phyloP scores from a whole-genome alignment of 2,329 filamentous ascomycete genomes.

The Aureobasidium sp. region DNA sequence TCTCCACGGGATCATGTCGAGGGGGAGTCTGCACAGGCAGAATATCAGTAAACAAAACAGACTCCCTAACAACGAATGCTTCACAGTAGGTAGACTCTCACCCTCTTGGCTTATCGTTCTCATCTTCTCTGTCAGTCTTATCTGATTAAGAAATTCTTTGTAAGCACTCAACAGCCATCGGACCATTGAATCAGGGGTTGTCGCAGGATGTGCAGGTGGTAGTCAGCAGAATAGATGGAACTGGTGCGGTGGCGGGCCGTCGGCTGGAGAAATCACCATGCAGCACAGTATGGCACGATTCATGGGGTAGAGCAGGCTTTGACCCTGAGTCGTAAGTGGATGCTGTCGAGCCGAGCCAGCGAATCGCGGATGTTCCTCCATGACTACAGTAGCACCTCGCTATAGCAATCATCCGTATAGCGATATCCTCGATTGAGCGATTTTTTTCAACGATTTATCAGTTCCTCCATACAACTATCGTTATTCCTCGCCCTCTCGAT shows the following conservation, averaged over 20 bases:
- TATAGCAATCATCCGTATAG: too few species aligned
- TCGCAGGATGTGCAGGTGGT: background rate
- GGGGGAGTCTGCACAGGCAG: background rate
- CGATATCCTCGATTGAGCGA: too few species aligned
- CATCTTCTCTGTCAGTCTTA: background rate
- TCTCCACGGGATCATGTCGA: background rate
- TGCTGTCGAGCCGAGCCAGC: background rate
- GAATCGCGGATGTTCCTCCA: background rate
- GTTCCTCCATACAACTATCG: too few species aligned
- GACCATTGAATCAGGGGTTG: background rate
- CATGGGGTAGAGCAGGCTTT: background rate
- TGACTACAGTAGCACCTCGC: too few species aligned
- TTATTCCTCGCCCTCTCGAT: too few species aligned
- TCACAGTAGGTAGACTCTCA: background rate
- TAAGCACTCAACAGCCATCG: background rate
- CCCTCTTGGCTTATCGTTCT: background rate
- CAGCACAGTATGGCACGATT: background rate
- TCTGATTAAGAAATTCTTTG: background rate
- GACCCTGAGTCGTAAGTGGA: background rate
- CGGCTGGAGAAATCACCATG: background rate
- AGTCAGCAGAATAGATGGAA: background rate
- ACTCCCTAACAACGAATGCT: background rate
- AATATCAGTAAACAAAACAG: background rate
- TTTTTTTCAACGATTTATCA: too few species aligned
- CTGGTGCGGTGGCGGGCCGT: background rate